Conservation (phyloP, 176 grass and related monocot species). For the Alloteropsis semialata region DNA sequence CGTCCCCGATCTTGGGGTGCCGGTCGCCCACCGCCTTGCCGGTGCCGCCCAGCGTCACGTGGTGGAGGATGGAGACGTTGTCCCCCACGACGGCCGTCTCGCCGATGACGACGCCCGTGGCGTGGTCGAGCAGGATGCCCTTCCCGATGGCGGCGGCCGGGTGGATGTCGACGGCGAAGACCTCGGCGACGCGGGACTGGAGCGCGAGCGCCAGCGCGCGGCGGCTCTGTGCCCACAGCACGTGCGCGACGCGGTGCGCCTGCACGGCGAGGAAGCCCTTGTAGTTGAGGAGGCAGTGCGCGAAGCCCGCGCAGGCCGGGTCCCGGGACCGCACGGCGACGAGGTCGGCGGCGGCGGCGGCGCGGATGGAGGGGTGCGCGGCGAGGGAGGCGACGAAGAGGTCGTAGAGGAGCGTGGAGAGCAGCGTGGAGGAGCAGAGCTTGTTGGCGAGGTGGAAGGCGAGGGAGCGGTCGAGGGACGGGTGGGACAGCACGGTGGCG, state of each 20-base stretch:
- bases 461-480: constrained; percentile 67
- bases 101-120: constrained; percentile 86
- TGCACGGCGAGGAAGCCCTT: constrained; percentile 96
- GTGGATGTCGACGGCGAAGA: constrained; percentile 93
- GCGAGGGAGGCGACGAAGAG: constrained; percentile 69
- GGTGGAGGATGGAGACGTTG: constrained; percentile 97
- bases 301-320: constrained; percentile 71
- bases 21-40: constrained; percentile 89
- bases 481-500: constrained; percentile 87
- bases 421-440: constrained; percentile 87
- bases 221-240: constrained; percentile 73
- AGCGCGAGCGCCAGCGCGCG: constrained; percentile 77
- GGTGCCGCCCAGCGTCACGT: constrained; percentile 89
- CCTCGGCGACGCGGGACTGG: constrained; percentile 88
- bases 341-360: constrained; percentile 71
- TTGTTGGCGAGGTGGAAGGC: constrained; percentile 97
- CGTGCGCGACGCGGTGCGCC: constrained; percentile 80
- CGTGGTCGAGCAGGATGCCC: constrained; percentile 89
- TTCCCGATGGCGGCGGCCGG: constrained; percentile 75
- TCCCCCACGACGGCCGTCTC: constrained; percentile 93
- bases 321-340: constrained; percentile 59
- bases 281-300: constrained; percentile 96
- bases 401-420: constrained; percentile 89
- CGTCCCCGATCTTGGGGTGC: constrained; percentile 86
- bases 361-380: constrained; percentile 47